Base-by-base conservation (phyloP, 768 basidiomycete genomes). In the Galerina sulciceps region DNA sequence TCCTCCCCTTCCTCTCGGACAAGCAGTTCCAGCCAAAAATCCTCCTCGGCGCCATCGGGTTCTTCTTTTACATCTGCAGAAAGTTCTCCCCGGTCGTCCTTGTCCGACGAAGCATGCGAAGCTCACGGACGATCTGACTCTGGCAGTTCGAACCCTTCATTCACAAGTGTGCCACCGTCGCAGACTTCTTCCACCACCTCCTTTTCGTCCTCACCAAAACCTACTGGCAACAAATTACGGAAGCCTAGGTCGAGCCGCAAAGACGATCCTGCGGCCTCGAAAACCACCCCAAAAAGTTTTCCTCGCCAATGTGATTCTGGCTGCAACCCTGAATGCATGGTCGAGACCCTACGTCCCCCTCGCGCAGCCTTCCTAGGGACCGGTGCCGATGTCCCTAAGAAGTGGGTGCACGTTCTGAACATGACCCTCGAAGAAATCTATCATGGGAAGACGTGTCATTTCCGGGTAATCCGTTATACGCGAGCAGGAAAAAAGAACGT, bases 401-500 rank as follows among this genome's bases (percentile, higher is more conserved):
- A 66, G 59, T 73, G 73, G 72, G 61, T 82, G 75, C 84, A 75
- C 77, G 58, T 80, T 4, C 74, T 88, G 6, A 76, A 73, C 38
- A 71, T 88, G 68, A 78, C 81, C 3, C 79, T 88, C 26, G 83
- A 87, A 42, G 85, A 87, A 58, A 76, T 87, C 57, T 84, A 76
- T 66, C 73, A 71, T 36, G 85, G 87, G 31, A 78, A 79, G 40
- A 69, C 66, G 6, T 79, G 81, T 61, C 77, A 74, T 62, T 86
- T 83, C 66, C 80, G 81, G 44, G 77, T 88, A 59, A 83, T 79
- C 42, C 82, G 85, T 46, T 79, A 81, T 26, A 66, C 81, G 44
- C 70, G 79, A 36, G 75, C 78, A 14, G 80, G 79, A 4, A 74
- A 69, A 67, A 81, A 72, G 20, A 78, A 81, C 60, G 67, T 78